These are phyloP conservation scores for Botryotinia convoluta DNA, from an alignment of 2,329 filamentous ascomycete genomes.

Conservation along the genomic window DNA sequence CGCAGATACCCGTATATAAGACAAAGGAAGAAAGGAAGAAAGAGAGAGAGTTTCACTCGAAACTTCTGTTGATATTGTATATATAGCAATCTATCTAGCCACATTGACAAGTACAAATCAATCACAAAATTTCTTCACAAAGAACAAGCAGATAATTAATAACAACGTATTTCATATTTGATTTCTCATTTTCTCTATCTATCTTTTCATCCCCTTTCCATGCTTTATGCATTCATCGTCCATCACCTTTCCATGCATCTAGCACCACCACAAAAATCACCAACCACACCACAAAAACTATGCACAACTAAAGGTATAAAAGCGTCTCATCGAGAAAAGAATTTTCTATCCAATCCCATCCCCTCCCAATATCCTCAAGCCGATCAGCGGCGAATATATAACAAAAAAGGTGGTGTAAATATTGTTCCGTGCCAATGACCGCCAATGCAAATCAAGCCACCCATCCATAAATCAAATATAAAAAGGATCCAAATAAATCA, in stretches of 20 bases:
- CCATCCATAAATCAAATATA: slow-evolving; percentile 2
- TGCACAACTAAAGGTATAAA: slow-evolving; percentile 7
- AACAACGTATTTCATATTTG: neutral
- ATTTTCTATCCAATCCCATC: neutral
- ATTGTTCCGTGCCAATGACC: neutral
- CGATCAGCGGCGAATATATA: slow-evolving; percentile 20
- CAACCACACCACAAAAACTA: neutral
- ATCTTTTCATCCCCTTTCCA: neutral
- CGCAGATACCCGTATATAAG: neutral
- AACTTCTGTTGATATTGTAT: neutral
- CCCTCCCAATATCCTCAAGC: slow-evolving; percentile 13
- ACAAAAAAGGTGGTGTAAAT: neutral
- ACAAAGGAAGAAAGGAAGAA: neutral
- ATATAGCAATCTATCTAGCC: neutral
- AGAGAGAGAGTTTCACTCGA: neutral
- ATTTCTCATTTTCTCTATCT: neutral
- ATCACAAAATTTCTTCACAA: neutral
- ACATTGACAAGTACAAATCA: neutral
- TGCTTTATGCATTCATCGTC: neutral
- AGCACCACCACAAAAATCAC: neutral
- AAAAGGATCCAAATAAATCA: neutral
- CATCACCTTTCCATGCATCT: neutral
- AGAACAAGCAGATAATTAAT: neutral
- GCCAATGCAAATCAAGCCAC: neutral
- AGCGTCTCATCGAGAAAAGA: neutral